Evolutionary conservation across 345 rosid species (phyloP), one percentile per base, ranked within the genome.

Genomic region (Euphorbia peplus): DNA sequence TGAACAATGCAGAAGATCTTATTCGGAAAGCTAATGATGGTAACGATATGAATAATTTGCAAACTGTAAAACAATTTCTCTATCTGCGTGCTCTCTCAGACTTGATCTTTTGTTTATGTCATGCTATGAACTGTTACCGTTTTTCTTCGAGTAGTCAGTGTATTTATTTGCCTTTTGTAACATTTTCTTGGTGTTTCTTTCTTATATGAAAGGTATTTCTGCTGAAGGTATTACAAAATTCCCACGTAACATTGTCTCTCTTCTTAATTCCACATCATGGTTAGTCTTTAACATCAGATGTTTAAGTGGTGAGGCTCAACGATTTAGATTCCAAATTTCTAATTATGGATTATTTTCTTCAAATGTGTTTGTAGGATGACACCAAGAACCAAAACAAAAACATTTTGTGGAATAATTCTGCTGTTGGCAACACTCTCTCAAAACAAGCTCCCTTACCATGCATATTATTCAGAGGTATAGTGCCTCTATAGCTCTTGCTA

Each of bases 361-460:
- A 51, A 60, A 68, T 41, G 25, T 55, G 46, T 42, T 75, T 77
- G 51, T 75, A 92, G 98, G 90, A 85, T 85, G 85, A 78, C 83
- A 18, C 79, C 84, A 28, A 84, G 79, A 80, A 60, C 72, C 66
- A 90, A 80, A 68, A 61, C 72, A n/a, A 85, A 77, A 76, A 73
- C 86, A 73, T 81, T 73, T 48, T 87, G 85, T 42, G 89, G 87
- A 14, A 76, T 87, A 56, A 61, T 93, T 68, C 78, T 78, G 37
- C 78, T 89, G 72, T 80, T 74, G 60, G 87, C 90, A 19, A 74
- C 93, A 37, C 90, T 88, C 54, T 85, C 90, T 67, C 97, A 93
- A 78, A 80, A 74, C 68, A 83, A 78, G 75, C 85, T 93, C 52
- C 98, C 98, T 12, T 93, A 89, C 75, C 83, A 35, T 77, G 79